Conservation (phyloP, 2,329 filamentous ascomycete genomes). For the Penicillium sp. region DNA sequence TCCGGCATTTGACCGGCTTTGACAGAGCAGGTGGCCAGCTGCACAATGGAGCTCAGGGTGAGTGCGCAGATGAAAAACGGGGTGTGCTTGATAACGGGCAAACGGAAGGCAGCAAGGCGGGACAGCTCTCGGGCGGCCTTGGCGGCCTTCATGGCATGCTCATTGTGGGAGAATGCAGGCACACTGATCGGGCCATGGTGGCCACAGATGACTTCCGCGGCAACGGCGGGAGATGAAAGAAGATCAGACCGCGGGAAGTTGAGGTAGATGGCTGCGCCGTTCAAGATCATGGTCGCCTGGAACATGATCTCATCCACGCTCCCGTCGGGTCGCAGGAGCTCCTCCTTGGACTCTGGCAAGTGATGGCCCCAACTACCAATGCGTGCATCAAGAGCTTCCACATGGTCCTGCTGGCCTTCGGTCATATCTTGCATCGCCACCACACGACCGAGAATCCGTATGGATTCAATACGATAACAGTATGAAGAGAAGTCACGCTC, state of each 20-base stretch:
- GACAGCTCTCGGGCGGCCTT: slow-evolving; percentile 70
- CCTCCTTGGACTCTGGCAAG: slow-evolving; percentile 61
- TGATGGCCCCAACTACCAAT: slow-evolving; percentile 71
- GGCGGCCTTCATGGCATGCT: slow-evolving; percentile 70
- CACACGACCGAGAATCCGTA: slow-evolving; percentile 67
- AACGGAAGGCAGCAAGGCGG: slow-evolving; percentile 55
- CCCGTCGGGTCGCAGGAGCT: slow-evolving; percentile 60
- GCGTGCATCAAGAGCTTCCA: slow-evolving; percentile 51
- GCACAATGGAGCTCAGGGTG: slow-evolving; percentile 69
- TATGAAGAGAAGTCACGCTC: slow-evolving; percentile 68
- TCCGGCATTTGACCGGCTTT: slow-evolving; percentile 51
- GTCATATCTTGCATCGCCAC: slow-evolving; percentile 42
- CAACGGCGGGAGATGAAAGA: slow-evolving; percentile 45
- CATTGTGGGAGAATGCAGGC: slow-evolving; percentile 35
- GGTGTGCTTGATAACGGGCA: slow-evolving; percentile 61
- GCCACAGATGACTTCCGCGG: slow-evolving; percentile 42
- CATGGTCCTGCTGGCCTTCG: slow-evolving; percentile 44
- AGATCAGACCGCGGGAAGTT: slow-evolving; percentile 73
- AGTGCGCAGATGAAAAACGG: slow-evolving; percentile 78
- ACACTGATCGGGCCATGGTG: slow-evolving; percentile 32
- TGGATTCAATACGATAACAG: slow-evolving; percentile 72
- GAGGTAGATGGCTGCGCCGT: slow-evolving; percentile 58
- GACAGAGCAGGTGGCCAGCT: slow-evolving; percentile 67
- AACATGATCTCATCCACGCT: slow-evolving; percentile 83
- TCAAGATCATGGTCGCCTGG: slow-evolving; percentile 73